These are phyloP conservation scores for Leccinum glutinopallens DNA, from an alignment of 1,284 basidiomycete species.

Conservation along the genomic window DNA sequence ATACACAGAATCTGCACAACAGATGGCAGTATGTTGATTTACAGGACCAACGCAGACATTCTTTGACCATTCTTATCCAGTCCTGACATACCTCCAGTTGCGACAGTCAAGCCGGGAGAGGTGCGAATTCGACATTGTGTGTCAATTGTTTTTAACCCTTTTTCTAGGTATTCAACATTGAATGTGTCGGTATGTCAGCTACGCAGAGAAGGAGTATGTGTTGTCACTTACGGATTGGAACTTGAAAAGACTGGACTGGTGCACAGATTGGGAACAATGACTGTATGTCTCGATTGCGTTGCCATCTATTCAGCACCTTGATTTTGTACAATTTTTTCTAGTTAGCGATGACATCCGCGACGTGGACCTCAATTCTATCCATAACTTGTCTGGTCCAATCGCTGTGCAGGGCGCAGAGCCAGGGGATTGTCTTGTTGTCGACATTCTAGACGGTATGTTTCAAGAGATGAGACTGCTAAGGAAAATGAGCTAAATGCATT, in stretches of 20 bases:
- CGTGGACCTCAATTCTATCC: constrained; percentile 65
- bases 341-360: constrained; percentile 70
- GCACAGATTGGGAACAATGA: constrained; percentile 79
- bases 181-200: constrained; percentile 62
- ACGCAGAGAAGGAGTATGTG: not conserved
- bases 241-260: constrained; percentile 65
- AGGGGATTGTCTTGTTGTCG: constrained; percentile 78
- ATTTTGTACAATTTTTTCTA: constrained; percentile 26
- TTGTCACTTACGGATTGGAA: not conserved
- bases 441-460: constrained; percentile 67
- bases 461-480: not conserved
- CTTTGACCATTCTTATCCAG: constrained; percentile 35
- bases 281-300: constrained; percentile 41
- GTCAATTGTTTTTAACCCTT: constrained; percentile 4
- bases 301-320: not conserved
- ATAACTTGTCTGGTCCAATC: constrained; percentile 77
- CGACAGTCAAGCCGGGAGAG: constrained; percentile 66
- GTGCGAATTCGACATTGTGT: constrained; percentile 31
- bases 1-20: constrained; percentile 62
- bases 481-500: not conserved
- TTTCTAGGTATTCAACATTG: constrained; percentile 67
- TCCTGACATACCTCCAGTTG: constrained; percentile 68
- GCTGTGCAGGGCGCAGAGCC: constrained; percentile 76
- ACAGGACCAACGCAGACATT: not conserved
- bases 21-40: constrained; percentile 65